Evolutionary conservation across 441 rosid species (phyloP), one percentile per base, ranked within the genome.

Genomic region (Euphorbia schlechtendalii): DNA sequence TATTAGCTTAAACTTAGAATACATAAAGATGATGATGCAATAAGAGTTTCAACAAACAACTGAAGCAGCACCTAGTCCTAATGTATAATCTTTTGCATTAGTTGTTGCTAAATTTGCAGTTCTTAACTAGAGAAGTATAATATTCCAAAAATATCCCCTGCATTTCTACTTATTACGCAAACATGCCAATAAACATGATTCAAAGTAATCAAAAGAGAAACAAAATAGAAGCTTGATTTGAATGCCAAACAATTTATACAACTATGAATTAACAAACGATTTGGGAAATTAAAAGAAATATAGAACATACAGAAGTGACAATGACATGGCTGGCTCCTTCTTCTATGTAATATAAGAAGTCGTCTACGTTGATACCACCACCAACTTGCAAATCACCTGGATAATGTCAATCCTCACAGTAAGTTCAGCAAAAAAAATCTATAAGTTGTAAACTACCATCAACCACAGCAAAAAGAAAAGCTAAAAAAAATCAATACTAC

Each of bases 271-370:
- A 59, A 53, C 5, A 4, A 10, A 53, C 12, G 22, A 15, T n/a
- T n/a, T n/a, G n/a, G 24, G 2, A 22, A 28, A 17, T 49, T 6
- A 25, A 18, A 21, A 17, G 67, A 61, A 61, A 60, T 30, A 21
- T 59, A 57, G 45, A 58, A 71, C 83, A 61, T 89, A 86, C 97
- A 30, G 97, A 94, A 80, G 99, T 90, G 51, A 90, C 94, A 73
- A 94, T 94, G 59, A 89, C 96, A 79, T 90, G 97, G 83, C 96
- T 94, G 36, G 97, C 96, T 79, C 97, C 99, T 67, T 84, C 89
- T 41, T 81, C 79, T 21, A 87, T 77, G 76, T 82, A 90, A 77
- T 79, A 83, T 80, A 84, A 69, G 66, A 80, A 82, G 73, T 87
- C 87, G 67, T 82, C 84, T 0, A 78, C 24, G 60, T 81, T 83